Conservation (phyloP, 108 stramenopile species). For the Phaeodactylum tricornutum region DNA sequence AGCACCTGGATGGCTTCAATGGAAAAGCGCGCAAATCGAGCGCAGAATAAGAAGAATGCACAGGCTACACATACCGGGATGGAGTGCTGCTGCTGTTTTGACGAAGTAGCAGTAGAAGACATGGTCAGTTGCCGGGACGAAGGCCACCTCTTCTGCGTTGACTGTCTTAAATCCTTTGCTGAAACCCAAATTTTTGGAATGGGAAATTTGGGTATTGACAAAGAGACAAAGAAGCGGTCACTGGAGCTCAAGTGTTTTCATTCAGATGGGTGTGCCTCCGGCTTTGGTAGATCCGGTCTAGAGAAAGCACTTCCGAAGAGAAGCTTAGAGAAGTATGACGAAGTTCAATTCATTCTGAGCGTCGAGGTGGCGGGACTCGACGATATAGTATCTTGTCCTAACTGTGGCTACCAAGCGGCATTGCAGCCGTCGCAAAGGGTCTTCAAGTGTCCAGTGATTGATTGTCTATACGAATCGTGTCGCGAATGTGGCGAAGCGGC, state of each 20-base stretch:
- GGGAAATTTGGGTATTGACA: conserved; percentile 50
- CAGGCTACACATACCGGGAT: conserved; percentile 22
- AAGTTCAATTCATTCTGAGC: conserved; percentile 38
- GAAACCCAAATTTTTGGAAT: conserved; percentile 66
- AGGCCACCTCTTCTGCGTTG: conserved; percentile 77
- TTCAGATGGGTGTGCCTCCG: conserved; percentile 45
- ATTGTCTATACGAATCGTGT: conserved; percentile 70
- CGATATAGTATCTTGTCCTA: conserved; percentile 35
- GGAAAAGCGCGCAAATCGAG: conserved; percentile 2
- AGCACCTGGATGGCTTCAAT: conserved; percentile 20
- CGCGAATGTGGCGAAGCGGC: conserved; percentile 64
- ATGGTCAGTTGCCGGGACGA: conserved; percentile 59
- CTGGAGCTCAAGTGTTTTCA: conserved; percentile 64
- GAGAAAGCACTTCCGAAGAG: conserved; percentile 48
- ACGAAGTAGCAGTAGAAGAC: conserved; percentile 53
- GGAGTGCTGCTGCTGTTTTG: conserved; percentile 75
- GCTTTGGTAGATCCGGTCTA: conserved; percentile 49
- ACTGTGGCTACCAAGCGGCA: conserved; percentile 64
- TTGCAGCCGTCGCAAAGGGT: conserved; percentile 24
- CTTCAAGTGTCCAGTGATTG: conserved; percentile 46
- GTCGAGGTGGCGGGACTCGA: conserved; percentile 26
- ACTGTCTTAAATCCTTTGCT: conserved; percentile 51
- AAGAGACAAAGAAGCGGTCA: conserved; percentile 23
- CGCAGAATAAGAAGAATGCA: conserved; percentile 9
- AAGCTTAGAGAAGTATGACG: conserved; percentile 70